phyloP scores from a whole-genome alignment of 2,329 filamentous ascomycete genomes.

The Aspergillus phoenicis region DNA sequence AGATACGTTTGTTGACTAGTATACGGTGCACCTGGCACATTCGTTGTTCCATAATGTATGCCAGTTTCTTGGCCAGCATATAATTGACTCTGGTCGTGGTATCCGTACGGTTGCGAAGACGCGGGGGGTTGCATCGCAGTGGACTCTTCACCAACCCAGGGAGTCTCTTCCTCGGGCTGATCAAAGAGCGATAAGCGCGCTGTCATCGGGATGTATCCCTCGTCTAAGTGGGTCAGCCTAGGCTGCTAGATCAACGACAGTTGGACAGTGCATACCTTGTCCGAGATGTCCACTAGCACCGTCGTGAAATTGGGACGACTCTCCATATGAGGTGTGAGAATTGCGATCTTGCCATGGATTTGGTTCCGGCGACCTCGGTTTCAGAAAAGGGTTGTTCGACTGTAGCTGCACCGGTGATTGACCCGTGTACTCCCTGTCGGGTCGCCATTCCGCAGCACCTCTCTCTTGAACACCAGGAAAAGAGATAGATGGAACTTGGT shows the following conservation, averaged over 20 bases:
- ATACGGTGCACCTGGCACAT: background rate
- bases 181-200: conserved; percentile 43
- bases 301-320: conserved; percentile 24
- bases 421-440: conserved; percentile 25
- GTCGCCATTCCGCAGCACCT: conserved; percentile 25
- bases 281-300: conserved; percentile 33
- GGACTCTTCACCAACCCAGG: conserved; percentile 31
- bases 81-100: conserved; percentile 3
- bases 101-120: conserved; percentile 13
- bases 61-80: conserved; percentile 18
- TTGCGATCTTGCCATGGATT: conserved; percentile 26
- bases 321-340: conserved; percentile 16
- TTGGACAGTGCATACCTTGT: conserved; percentile 28
- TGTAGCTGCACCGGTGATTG: conserved; percentile 33
- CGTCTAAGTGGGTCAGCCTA: conserved; percentile 29
- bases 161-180: conserved; percentile 27
- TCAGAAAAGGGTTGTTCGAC: conserved; percentile 46
- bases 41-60: conserved; percentile 17
- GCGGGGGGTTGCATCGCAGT: conserved; percentile 13
- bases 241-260: background rate
- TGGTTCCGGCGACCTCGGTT: conserved; percentile 27
- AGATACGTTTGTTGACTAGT: conserved; percentile 1
- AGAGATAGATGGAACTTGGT: conserved; percentile 27
- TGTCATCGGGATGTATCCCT: conserved; percentile 46
- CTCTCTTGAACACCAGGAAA: conserved; percentile 26